These are phyloP conservation scores for Triangularia setosa DNA, from an alignment of 2,329 filamentous ascomycete species.

Conservation along the genomic window DNA sequence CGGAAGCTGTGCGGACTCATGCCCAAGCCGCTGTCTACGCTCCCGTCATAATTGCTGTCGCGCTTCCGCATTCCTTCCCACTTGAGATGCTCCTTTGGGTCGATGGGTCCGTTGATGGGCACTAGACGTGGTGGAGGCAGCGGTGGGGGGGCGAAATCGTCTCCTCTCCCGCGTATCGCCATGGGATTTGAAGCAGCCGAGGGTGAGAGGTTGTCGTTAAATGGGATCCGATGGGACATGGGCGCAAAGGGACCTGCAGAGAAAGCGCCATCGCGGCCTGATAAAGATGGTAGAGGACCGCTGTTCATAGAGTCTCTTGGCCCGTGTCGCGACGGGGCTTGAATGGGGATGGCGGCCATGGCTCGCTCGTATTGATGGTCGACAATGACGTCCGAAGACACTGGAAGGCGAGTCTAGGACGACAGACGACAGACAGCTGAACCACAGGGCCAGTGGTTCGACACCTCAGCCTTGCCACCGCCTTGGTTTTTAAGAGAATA, in stretches of 20 bases:
- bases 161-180: slow-evolving; percentile 39
- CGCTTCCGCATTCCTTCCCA: slow-evolving; percentile 28
- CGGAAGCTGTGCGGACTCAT: slow-evolving; percentile 33
- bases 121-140: slow-evolving; percentile 43
- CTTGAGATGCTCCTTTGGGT: slow-evolving; percentile 23
- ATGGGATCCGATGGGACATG: slow-evolving; percentile 13
- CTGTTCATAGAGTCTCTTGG: slow-evolving; percentile 18
- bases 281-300: slow-evolving; percentile 26
- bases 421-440: background rate
- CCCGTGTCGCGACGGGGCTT: slow-evolving; percentile 22
- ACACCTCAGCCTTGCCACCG: slow-evolving; percentile 11
- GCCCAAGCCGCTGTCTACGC: slow-evolving; percentile 31
- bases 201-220: slow-evolving; percentile 24
- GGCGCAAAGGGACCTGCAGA: slow-evolving; percentile 17
- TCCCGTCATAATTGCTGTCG: slow-evolving; percentile 23
- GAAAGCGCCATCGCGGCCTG: slow-evolving; percentile 21
- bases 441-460: slow-evolving; percentile 1
- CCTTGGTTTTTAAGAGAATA: background rate
- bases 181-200: slow-evolving; percentile 32
- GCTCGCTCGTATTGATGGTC: background rate
- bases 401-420: background rate
- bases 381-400: slow-evolving; percentile 4
- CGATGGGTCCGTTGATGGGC: slow-evolving; percentile 34
- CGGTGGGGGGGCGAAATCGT: slow-evolving; percentile 39
- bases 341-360: slow-evolving; percentile 27